These are phyloP conservation scores for Catharanthus roseus DNA, from an alignment of 257 asterid genomes.

Conservation along the genomic window DNA sequence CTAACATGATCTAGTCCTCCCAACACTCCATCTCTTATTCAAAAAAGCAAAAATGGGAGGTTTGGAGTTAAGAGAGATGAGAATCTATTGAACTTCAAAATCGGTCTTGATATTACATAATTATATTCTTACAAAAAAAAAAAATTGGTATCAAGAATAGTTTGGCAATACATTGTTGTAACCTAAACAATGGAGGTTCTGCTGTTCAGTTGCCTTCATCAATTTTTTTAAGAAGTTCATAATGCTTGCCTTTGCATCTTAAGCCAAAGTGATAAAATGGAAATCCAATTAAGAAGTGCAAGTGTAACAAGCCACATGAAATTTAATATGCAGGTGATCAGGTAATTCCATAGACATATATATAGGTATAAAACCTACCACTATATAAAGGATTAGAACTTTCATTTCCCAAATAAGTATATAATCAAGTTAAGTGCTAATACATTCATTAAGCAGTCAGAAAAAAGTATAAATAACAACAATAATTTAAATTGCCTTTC, in stretches of 20 bases:
- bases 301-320: too few relatives aligned
- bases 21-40: background rate
- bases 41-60: too few relatives aligned
- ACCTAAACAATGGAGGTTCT: background rate
- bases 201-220: background rate
- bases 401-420: background rate
- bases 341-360: too few relatives aligned
- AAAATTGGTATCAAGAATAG: background rate
- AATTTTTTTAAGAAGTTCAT: background rate
- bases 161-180: background rate
- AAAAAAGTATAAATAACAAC: too few relatives aligned
- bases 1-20: background rate
- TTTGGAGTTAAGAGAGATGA: background rate
- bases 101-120: too few relatives aligned
- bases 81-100: background rate
- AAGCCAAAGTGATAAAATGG: background rate
- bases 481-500: too few relatives aligned
- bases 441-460: background rate
- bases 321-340: too few relatives aligned
- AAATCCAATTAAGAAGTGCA: background rate
- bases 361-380: too few relatives aligned
- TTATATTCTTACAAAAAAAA: too few relatives aligned
- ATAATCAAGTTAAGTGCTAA: too few relatives aligned
- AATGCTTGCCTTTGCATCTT: background rate
- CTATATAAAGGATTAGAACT: too few relatives aligned